These are phyloP conservation scores for Heracleum sosnowskyi DNA, from an alignment of 129 eudicot species.

Conservation along the genomic window DNA sequence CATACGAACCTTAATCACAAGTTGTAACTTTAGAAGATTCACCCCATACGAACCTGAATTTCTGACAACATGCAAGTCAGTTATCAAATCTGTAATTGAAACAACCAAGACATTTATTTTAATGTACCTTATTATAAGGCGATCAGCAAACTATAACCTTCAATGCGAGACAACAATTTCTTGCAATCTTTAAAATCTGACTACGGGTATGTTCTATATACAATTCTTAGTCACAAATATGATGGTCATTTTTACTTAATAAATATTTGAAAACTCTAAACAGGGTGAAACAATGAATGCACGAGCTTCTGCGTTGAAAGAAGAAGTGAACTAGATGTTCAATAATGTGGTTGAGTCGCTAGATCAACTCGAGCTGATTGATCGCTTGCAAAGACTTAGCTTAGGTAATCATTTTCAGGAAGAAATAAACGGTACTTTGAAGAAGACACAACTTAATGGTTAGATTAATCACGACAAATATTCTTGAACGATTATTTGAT, in stretches of 20 bases:
- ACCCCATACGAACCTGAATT: background rate
- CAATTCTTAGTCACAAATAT: background rate
- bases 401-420: slow-evolving; percentile 22
- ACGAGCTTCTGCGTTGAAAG: background rate
- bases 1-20: background rate
- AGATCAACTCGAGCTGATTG: slow-evolving; percentile 13
- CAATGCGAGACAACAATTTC: background rate
- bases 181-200: background rate
- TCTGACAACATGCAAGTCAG: background rate
- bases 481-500: too few species aligned
- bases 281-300: background rate
- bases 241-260: background rate
- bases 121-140: background rate
- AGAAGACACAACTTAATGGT: background rate
- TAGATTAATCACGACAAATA: too few species aligned
- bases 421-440: slow-evolving; percentile 8
- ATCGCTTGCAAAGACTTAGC: slow-evolving; percentile 26
- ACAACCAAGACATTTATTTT: background rate
- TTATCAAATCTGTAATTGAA: background rate
- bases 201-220: background rate
- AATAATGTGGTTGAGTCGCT: background rate
- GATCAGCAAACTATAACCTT: slow-evolving; percentile 5
- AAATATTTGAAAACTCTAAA: background rate
- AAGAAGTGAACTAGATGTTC: background rate
- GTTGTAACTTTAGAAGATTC: background rate